Evolutionary conservation across 2,329 filamentous ascomycete species (phyloP), one percentile per base, ranked within the genome.

Genomic region (Parasarocladium wereldwijsianum): DNA sequence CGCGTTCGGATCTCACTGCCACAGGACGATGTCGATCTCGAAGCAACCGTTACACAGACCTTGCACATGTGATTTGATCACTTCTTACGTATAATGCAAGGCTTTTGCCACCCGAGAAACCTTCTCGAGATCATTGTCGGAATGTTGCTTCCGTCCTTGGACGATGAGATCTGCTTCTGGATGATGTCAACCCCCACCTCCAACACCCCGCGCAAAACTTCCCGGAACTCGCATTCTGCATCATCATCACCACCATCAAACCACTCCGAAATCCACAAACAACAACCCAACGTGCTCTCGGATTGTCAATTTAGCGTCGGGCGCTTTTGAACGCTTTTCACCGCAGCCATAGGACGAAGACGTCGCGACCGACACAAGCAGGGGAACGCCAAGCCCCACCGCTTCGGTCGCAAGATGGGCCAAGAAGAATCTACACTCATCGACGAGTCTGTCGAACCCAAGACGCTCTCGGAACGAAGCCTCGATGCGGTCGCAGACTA

Each of bases 401-500:
- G 28, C 20, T 5, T 45, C 32, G 42, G 41, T 39, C 49, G 44
- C 43, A 82, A 59, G 33, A 94, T 94, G 87, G 86, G 86, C 35
- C 84, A 93, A 52, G 83, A 93, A 48, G 65, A 75, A 40, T 92
- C 82, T 15, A 63, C 58, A 18, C 58, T 86, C 20, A 16, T 34
- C 38, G 69, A 76, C 45, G 72, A 79, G 38, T 64, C 66, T 38
- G 70, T 69, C 31, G 55, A 59, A 21, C 72, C 87, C 2, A 47
- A 62, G 31, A 81, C 73, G 0, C 64, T 96, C 10, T 57, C 66
- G 24, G 69, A 67, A 18, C 73, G 85, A 33, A 78, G 67, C 17
- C 52, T 96, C 10, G 62, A 76, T 12, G 79, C 72, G 4, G 62
- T 96, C 22, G 86, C 84, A n/a, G 67, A 79, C 17, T 77, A 81